Conservation (phyloP, 1,139 yeast genomes). For the Candida albicans region DNA sequence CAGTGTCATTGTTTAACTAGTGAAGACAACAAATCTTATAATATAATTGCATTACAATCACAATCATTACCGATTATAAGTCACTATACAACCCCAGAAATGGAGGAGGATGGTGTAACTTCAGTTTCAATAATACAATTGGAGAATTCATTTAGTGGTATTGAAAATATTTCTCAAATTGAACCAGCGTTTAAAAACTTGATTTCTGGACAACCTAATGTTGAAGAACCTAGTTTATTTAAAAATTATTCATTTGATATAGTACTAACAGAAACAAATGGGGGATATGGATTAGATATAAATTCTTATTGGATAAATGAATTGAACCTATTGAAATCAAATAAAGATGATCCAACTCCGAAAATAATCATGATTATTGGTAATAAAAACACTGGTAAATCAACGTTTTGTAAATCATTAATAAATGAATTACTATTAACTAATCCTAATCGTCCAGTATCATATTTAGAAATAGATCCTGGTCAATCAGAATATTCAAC, state of each 20-base stretch:
- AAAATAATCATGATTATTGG: conserved; percentile 36
- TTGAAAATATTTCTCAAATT: conserved; percentile 47
- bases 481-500: conserved; percentile 83
- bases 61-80: conserved; percentile 57
- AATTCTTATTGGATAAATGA: conserved; percentile 22
- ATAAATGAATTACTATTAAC: conserved; percentile 41
- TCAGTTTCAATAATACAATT: conserved; percentile 48
- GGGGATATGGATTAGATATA: conserved; percentile 26
- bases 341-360: conserved; percentile 15
- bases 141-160: conserved; percentile 37
- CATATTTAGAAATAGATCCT: conserved; percentile 80
- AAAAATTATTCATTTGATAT: conserved; percentile 38
- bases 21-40: conserved; percentile 19
- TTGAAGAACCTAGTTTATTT: conserved; percentile 11
- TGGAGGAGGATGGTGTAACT: conserved; percentile 16
- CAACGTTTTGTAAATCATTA: conserved; percentile 63
- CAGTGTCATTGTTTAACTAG: conserved; percentile 47
- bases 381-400: conserved; percentile 78
- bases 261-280: conserved; percentile 25
- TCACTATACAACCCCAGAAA: conserved; percentile 27
- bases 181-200: conserved; percentile 52
- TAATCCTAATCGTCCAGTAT: conserved; percentile 22
- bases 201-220: not conserved
- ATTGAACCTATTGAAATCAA: conserved; percentile 10
- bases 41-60: conserved; percentile 52